These are phyloP conservation scores for Elasticomyces elasticus DNA, from an alignment of 495 filamentous ascomycete species.

Conservation along the genomic window DNA sequence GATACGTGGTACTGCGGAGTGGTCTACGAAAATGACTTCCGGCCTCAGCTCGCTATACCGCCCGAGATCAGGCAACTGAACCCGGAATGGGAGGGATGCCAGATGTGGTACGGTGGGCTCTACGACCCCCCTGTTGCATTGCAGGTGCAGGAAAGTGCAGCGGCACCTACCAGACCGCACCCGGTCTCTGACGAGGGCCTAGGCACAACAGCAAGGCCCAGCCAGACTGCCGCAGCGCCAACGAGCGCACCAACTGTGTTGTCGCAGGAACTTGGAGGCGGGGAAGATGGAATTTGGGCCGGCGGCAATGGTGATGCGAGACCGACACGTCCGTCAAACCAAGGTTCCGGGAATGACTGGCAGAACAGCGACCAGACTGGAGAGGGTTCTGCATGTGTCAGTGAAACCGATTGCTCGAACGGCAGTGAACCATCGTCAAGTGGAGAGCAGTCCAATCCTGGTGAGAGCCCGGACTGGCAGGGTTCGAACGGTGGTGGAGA, in stretches of 20 bases:
- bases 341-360: not conserved
- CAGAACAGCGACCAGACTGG: not conserved
- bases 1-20: not conserved
- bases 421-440: no score
- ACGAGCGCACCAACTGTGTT: not conserved
- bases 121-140: conserved; percentile 14
- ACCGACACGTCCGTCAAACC: not conserved
- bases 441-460: no score
- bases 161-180: not conserved
- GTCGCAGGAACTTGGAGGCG: not conserved
- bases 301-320: not conserved
- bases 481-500: no score
- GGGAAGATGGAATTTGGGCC: not conserved
- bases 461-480: no score
- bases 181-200: not conserved
- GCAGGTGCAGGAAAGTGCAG: not conserved
- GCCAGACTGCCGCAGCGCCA: not conserved
- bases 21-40: conserved; percentile 9
- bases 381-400: not conserved
- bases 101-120: conserved; percentile 14
- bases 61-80: conserved; percentile 8
- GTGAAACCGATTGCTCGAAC: no score
- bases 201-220: not conserved
- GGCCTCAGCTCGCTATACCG: conserved; percentile 14
- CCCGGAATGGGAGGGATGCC: conserved; percentile 6